A percentile compares a stretch with the other conserved stretches of the same genome.
Conservation (phyloP, 2,329 filamentous ascomycete genomes). For the Aureobasidium lini region DNA sequence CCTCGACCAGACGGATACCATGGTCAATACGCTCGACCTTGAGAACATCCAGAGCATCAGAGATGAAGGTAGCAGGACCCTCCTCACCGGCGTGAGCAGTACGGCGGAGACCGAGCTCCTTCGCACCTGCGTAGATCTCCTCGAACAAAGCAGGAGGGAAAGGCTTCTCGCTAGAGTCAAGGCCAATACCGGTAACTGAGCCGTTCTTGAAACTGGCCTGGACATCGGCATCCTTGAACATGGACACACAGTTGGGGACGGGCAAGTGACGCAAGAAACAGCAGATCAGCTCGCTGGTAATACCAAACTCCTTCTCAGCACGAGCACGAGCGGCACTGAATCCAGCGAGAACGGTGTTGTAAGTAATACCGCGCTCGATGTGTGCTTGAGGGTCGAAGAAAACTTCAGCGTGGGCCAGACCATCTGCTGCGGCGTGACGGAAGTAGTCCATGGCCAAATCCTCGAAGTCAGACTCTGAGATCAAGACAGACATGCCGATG, state of each 20-base stretch:
- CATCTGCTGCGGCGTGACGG: slow-evolving; percentile 53
- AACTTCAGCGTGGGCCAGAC: slow-evolving; percentile 65
- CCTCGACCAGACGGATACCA: slow-evolving; percentile 58
- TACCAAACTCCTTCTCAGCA: slow-evolving; percentile 55
- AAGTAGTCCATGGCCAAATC: slow-evolving; percentile 67
- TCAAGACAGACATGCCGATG: slow-evolving; percentile 63
- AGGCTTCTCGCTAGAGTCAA: slow-evolving; percentile 52
- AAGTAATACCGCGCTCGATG: slow-evolving; percentile 53
- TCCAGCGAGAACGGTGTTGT: slow-evolving; percentile 57
- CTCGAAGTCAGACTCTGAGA: slow-evolving; percentile 61
- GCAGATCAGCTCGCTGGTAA: slow-evolving; percentile 60
- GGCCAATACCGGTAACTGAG: slow-evolving; percentile 55
- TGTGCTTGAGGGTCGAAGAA: slow-evolving; percentile 80
- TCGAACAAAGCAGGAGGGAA: slow-evolving; percentile 49
- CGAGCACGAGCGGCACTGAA: slow-evolving; percentile 53
- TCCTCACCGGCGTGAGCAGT: slow-evolving; percentile 74
- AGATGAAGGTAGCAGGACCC: slow-evolving; percentile 60
- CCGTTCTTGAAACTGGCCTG: slow-evolving; percentile 42
- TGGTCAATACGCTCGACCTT: slow-evolving; percentile 65
- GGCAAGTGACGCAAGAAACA: slow-evolving; percentile 67
- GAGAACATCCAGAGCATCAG: slow-evolving; percentile 54
- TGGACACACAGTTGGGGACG: slow-evolving; percentile 46
- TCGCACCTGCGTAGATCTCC: slow-evolving; percentile 52
- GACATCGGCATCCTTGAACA: slow-evolving; percentile 38
- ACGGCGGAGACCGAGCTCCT: slow-evolving; percentile 46